A percentile compares a stretch with the other conserved stretches of the same genome.
phyloP scores from a whole-genome alignment of 2,329 filamentous ascomycete species.

The Nemania sp. region DNA sequence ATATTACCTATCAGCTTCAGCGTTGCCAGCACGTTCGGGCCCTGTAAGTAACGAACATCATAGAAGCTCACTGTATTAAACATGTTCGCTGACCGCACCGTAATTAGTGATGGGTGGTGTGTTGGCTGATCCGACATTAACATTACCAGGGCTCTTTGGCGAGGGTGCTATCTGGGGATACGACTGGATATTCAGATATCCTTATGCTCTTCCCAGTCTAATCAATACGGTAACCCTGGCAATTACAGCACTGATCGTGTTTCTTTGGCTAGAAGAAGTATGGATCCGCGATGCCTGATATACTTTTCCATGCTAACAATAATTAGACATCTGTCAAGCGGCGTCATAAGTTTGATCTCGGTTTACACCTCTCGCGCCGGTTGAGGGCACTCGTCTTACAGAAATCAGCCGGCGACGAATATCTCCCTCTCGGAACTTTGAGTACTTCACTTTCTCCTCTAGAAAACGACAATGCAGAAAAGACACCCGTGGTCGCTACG shows the following conservation, averaged over 20 bases:
- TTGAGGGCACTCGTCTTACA: conserved; percentile 39
- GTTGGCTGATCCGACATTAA: conserved; percentile 66
- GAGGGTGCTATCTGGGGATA: conserved; percentile 61
- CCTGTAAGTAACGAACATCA: conserved; percentile 39
- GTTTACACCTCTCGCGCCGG: conserved; percentile 43
- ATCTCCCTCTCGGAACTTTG: conserved; percentile 36
- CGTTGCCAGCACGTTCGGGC: conserved; percentile 50
- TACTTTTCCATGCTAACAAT: background rate
- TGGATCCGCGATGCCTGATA: conserved; percentile 6
- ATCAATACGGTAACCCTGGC: conserved; percentile 65
- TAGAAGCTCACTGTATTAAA: background rate
- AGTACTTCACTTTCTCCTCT: conserved; percentile 14
- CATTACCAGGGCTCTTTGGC: conserved; percentile 65
- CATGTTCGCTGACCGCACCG: conserved; percentile 16
- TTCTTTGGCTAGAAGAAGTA: conserved; percentile 70
- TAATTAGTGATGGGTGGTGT: conserved; percentile 62
- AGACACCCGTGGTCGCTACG: conserved; percentile 18
- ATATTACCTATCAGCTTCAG: conserved; percentile 54
- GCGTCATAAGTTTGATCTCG: conserved; percentile 50
- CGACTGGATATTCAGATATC: conserved; percentile 66
- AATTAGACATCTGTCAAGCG: conserved; percentile 51
- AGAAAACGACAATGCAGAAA: conserved; percentile 2
- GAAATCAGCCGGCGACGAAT: conserved; percentile 36
- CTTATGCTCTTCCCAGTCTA: conserved; percentile 71
- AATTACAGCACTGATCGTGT: conserved; percentile 55